Conservation (phyloP, 164 flowering plant species). For the Taxillus chinensis region DNA sequence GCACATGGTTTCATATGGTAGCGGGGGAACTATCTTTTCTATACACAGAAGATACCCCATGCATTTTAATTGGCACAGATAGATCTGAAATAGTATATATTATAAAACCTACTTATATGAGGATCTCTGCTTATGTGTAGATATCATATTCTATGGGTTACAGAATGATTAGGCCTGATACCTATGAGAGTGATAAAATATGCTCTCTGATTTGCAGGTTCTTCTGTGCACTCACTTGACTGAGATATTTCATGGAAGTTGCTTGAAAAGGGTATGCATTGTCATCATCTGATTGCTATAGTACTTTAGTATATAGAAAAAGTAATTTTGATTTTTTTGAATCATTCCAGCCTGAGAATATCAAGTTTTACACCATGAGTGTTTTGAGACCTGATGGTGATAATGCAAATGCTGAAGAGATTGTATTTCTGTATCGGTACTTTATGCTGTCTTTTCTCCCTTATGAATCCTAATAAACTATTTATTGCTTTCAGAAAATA, state of each 20-base stretch:
- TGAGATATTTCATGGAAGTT: conserved; percentile 58
- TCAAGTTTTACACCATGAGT: conserved; percentile 83
- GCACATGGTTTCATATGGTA: too few relatives aligned
- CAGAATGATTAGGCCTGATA: neutral
- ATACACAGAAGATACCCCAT: too few relatives aligned
- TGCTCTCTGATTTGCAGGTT: conserved; percentile 39
- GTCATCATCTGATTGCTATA: neutral
- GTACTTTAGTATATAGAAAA: neutral
- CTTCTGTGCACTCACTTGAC: conserved; percentile 86
- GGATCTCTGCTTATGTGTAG: too few relatives aligned
- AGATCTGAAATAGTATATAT: neutral
- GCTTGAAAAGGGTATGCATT: conserved; percentile 44
- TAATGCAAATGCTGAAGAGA: conserved; percentile 48
- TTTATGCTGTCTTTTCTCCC: neutral
- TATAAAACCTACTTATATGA: neutral
- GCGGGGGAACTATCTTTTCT: too few relatives aligned
- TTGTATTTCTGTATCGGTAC: conserved; percentile 82
- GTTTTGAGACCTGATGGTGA: conserved; percentile 66
- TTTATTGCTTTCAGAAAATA: neutral
- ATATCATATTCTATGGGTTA: neutral
- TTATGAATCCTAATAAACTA: neutral
- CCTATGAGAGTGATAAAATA: conserved; percentile 4
- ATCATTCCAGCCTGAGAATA: conserved; percentile 51
- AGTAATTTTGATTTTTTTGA: conserved; percentile 6
- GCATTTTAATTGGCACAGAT: too few relatives aligned